These are phyloP conservation scores for Termitomyces eurrhizus DNA, from an alignment of 768 basidiomycete species.

Conservation along the genomic window DNA sequence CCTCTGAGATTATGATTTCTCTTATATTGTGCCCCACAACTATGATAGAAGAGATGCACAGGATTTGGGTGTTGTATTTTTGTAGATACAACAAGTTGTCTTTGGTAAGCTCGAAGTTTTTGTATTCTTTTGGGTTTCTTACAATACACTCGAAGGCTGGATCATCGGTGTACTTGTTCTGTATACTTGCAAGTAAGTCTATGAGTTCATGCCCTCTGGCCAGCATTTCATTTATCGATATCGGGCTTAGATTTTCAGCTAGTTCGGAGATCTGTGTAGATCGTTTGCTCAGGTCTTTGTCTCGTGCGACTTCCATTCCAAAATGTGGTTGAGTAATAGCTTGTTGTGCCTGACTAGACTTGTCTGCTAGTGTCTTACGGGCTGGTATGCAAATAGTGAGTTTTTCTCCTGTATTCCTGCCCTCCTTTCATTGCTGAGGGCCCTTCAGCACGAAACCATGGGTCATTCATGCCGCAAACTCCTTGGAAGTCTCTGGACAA, in stretches of 20 bases:
- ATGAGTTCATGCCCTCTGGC: not conserved
- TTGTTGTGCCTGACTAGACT: not conserved
- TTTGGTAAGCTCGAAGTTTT: too few species aligned
- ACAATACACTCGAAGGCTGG: not conserved
- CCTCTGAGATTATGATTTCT: not conserved
- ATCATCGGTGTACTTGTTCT: not conserved
- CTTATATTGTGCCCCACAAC: not conserved
- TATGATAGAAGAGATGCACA: not conserved
- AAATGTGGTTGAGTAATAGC: not conserved
- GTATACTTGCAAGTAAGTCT: not conserved
- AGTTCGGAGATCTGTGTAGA: not conserved
- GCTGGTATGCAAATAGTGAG: not conserved
- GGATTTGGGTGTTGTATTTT: not conserved
- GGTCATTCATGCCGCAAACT: not conserved
- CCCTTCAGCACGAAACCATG: not conserved
- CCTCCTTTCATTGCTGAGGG: not conserved
- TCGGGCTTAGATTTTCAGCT: too few species aligned
- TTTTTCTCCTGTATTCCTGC: not conserved
- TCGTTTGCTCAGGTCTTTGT: rapidly evolving
- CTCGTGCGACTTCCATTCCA: not conserved
- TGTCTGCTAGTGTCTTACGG: too few species aligned
- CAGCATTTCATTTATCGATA: too few species aligned
- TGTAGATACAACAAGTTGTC: not conserved
- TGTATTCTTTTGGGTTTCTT: not conserved
- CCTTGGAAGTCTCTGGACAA: not conserved